phyloP scores from a whole-genome alignment of 2,329 filamentous ascomycete genomes.

The Zalaria obscura region DNA sequence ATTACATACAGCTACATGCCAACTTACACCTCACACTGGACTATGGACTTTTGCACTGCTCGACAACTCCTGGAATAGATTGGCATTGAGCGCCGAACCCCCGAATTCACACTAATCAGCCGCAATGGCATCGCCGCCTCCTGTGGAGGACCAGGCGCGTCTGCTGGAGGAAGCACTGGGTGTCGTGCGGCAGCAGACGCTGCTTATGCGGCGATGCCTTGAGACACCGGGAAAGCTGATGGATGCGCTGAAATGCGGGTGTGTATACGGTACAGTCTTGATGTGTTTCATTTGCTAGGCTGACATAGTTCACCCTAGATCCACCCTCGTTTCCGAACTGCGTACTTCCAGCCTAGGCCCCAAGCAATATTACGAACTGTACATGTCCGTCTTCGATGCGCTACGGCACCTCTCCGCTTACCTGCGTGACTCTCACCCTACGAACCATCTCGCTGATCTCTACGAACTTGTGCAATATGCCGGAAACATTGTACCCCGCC shows the following conservation, averaged over 20 bases:
- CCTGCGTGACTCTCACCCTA: conserved; percentile 90
- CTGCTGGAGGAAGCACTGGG: conserved; percentile 94
- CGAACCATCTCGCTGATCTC: conserved; percentile 93
- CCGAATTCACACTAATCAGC: too few species aligned
- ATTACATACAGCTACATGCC: too few species aligned
- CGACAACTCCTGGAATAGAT: too few species aligned
- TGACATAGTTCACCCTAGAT: conserved; percentile 41
- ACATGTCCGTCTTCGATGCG: conserved; percentile 98
- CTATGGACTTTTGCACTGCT: too few species aligned
- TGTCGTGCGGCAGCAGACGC: conserved; percentile 92
- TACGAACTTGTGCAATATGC: conserved; percentile 98
- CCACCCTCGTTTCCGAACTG: conserved; percentile 94
- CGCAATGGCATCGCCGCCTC: conserved; percentile 30
- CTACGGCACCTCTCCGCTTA: conserved; percentile 92
- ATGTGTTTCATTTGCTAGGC: conserved; percentile 11
- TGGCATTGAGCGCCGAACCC: too few species aligned
- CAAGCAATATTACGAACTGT: conserved; percentile 99
- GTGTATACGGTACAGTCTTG: conserved; percentile 21
- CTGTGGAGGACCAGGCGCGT: conserved; percentile 52
- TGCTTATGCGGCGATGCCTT: conserved; percentile 92
- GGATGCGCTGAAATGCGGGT: conserved; percentile 99
- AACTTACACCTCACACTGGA: too few species aligned
- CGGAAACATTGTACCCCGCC: conserved; percentile 87
- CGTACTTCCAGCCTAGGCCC: conserved; percentile 94
- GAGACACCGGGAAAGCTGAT: conserved; percentile 97